Evolutionary conservation across 2,329 filamentous ascomycete genomes (phyloP), one percentile per base, ranked within the genome.

Genomic region (Pseudocercospora fuligena): DNA sequence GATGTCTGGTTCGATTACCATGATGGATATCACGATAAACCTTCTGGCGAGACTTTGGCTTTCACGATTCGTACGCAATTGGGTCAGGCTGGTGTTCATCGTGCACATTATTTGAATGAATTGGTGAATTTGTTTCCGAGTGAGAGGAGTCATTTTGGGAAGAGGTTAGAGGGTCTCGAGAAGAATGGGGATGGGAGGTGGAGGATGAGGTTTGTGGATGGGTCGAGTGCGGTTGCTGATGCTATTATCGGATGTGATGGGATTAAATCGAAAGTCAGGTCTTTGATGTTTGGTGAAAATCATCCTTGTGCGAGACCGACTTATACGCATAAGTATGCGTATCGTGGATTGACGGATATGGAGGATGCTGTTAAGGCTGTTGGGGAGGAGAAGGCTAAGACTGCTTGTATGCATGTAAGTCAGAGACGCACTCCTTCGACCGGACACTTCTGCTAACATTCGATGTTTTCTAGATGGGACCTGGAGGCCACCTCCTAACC

Each of bases 341-440:
- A 88, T 76, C 82, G 89, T 3, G 85, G 85, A 0, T 74, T 91
- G 3, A 80, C 90, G 1, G 85, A 88, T 0, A 90, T 90, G 82
- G 69, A 68, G 5, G 64, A 73, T 29, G 74, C 74, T 7, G 65
- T 73, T 23, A 66, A 66, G 27, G 70, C 72, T 4, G 67, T 77
- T 4, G 75, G 74, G 16, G 72, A 73, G 49, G 68, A 73, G 51
- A 72, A 72, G 59, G 73, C 74, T 6, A 60, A 64, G 60, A 75
- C 75, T 54, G 65, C 71, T 2, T 71, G 70, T 56, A 76, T 76
- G 73, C 73, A 74, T 62, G 68, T 72, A 47, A 69, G 72, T 68
- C 5, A 4, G 21, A 49, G 29, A 25, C 16, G 14, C 11, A 19
- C 25, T 12, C 21, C 25, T 51, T 12, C 75, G 58, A 61, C 43